Percentiles rank a stretch among this genome's conserved stretches.
These are phyloP conservation scores for Xylaria hypoxylon DNA, from an alignment of 2,329 filamentous ascomycete species.

Conservation along the genomic window DNA sequence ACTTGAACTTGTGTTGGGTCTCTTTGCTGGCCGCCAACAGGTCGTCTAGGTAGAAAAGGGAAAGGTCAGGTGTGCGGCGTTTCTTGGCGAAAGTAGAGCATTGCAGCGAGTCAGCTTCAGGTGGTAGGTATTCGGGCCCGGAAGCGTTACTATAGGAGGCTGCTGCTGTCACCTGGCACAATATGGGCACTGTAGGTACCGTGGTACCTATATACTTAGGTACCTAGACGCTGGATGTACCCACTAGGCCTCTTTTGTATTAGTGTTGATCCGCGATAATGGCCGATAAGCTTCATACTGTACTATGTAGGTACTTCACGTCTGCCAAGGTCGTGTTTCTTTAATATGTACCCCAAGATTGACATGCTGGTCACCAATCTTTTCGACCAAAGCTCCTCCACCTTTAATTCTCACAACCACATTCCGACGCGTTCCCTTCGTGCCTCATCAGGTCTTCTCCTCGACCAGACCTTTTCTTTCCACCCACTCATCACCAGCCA, in stretches of 20 bases:
- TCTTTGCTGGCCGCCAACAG: constrained; percentile 4
- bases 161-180: too few relatives aligned
- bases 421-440: constrained; percentile 36
- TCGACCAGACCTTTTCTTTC: constrained; percentile 5
- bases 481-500: background rate
- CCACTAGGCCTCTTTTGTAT: background rate
- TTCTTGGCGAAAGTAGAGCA: constrained; percentile 6
- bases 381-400: constrained; percentile 37
- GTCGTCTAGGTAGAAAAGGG: constrained; percentile 7
- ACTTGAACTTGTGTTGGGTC: constrained; percentile 2
- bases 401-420: constrained; percentile 40
- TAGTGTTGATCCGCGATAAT: background rate
- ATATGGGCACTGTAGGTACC: too few relatives aligned
- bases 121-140: too few relatives aligned
- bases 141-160: background rate
- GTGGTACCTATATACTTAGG: too few relatives aligned
- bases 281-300: background rate
- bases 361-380: constrained; percentile 32
- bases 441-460: constrained; percentile 17
- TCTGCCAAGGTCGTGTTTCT: constrained; percentile 4
- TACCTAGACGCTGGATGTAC: background rate
- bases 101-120: background rate
- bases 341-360: constrained; percentile 26
- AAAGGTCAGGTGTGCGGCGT: constrained; percentile 15
- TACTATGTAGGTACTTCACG: background rate